Base-by-base conservation (phyloP, 2,329 filamentous ascomycete genomes). In the Myotisia sp. region DNA sequence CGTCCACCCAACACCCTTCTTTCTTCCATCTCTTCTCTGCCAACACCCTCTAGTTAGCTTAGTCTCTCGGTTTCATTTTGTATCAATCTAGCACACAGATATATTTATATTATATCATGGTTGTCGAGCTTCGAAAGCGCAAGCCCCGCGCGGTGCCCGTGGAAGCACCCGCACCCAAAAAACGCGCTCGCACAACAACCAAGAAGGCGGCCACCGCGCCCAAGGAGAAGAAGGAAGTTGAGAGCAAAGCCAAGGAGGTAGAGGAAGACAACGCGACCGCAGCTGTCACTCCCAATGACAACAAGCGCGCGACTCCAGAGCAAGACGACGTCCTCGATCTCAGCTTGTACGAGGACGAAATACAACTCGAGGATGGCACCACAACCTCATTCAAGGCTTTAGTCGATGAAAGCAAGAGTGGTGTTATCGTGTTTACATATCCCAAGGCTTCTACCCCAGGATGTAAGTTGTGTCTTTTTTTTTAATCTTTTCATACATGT, bases 361-460 rank as follows among this genome's bases (percentile, higher is more conserved):
- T 98, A 43, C 74, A 90, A 65, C 90, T 79, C 42, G 76, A 95
- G 45, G 83, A 92, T 43, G 85, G 85, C 48, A 64, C 68, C 35
- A 81, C 79, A 62, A 85, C 79, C 4, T 84, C 75, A 1, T 64
- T 98, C 39, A 79, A 83, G 62, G 67, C 75, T 47, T 74, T 98
- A 16, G 70, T 94, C 31, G 78, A 84, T 33, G 71, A 79, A 52
- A 92, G 85, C 69, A 76, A 82, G 61, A 68, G 71, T 22, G 90
- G 87, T 17, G 79, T 95, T 27, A 83, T 93, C 21, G 64, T 95
- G 19, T 94, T 98, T 58, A 94, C 86, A 20, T 95, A 95, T 54
- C 90, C 90, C 39, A 92, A 81, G 62, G 90, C 90, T 8, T 90
- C 80, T 18, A 98, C 90, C 14, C 83, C 84, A 23, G 87, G 87